Evolutionary conservation across 2,329 filamentous ascomycete species (phyloP), one percentile per base, ranked within the genome.

Genomic region (Colletotrichum liriopes): DNA sequence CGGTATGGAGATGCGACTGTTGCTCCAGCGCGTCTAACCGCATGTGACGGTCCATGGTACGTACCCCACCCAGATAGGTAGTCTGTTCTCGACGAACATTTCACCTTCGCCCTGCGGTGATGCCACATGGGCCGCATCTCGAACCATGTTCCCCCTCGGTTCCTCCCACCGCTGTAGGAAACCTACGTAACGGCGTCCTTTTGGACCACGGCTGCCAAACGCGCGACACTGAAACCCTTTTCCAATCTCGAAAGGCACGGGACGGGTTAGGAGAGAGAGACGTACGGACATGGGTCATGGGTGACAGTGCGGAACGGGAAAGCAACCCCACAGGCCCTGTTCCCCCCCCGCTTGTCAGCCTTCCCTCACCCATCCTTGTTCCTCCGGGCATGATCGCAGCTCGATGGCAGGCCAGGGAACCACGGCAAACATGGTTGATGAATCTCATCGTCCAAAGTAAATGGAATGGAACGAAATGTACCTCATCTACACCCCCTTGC

Each of bases 71-170:
- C 8, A 26, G 20, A 60, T 23, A 41, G 43, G 29, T 35, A 37
- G 29, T 23, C 29, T 26, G 20, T 62, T 45, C 12, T 14, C 18
- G 8, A 20, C 16, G 16, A 52, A 20, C 26, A 20, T 47, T n/a
- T 11, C 26, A 35, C 18, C 5, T 20, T 12, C 26, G 39, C 56
- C 39, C 39, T n/a, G 16, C n/a, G 4, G 26, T 11, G 1, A 26
- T 51, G 45, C 32, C n/a, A 62, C 59, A 62, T 51, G 59, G 59
- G 45, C 45, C 59, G 41, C 43, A 62, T 39, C 59, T 51, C 18
- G 26, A 62, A 26, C 59, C 29, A 39, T 51, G 59, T 18, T 29
- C 59, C 12, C 9, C 29, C 8, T 62, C 32, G 29, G 3, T 18
- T 41, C 43, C 26, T 60, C 56, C 41, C 26, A 43, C 12, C 14